phyloP scores from a whole-genome alignment of 2,329 filamentous ascomycete species.

The Pezicula rhizophila region DNA sequence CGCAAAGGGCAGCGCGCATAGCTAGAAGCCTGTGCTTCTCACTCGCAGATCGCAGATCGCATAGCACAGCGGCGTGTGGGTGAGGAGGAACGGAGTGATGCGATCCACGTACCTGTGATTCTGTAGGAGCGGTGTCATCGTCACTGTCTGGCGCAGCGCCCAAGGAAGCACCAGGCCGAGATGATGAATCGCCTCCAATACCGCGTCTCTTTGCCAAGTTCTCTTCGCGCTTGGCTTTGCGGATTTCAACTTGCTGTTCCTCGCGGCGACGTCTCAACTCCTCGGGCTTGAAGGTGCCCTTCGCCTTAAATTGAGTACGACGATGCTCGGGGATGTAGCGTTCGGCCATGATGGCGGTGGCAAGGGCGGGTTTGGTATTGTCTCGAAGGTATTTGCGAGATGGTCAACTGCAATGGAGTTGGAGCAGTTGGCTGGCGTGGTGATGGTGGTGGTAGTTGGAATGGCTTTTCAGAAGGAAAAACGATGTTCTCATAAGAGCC shows the following conservation, averaged over 20 bases:
- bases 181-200: slow-evolving; percentile 66
- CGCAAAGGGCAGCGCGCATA: no score
- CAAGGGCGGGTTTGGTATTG: neutral
- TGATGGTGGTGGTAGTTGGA: neutral
- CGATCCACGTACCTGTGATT: slow-evolving; percentile 75
- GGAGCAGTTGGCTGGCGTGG: neutral
- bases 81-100: slow-evolving; percentile 1
- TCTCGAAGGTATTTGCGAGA: neutral
- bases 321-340: slow-evolving; percentile 99
- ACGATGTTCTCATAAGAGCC: neutral
- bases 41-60: no score
- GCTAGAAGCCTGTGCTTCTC: no score
- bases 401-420: neutral
- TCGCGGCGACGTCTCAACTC: slow-evolving; percentile 97
- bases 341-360: slow-evolving; percentile 68
- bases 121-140: slow-evolving; percentile 90
- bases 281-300: slow-evolving; percentile 98
- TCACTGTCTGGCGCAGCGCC: slow-evolving; percentile 93
- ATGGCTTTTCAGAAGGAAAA: neutral
- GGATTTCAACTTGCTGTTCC: slow-evolving; percentile 98
- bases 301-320: slow-evolving; percentile 98
- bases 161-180: slow-evolving; percentile 73
- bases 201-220: slow-evolving; percentile 97
- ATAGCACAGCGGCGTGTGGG: neutral
- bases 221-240: slow-evolving; percentile 97